These are phyloP conservation scores for Mytilinidion resinicola DNA, from an alignment of 495 filamentous ascomycete species.

Conservation along the genomic window DNA sequence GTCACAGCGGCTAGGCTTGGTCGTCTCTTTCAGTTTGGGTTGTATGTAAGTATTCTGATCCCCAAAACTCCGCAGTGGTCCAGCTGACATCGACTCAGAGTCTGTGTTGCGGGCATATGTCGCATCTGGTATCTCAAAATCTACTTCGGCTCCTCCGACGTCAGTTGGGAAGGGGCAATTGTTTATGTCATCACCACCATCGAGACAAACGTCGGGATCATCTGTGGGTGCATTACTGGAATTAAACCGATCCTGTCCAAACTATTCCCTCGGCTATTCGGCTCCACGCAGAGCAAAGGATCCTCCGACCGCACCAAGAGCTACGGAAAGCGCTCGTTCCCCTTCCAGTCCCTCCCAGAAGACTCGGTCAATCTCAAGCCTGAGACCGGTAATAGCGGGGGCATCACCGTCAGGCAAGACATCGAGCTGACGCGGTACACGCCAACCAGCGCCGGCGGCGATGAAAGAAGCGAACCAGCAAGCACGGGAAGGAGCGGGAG, in stretches of 20 bases:
- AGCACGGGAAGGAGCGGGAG: not conserved
- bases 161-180: not conserved
- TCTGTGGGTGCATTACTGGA: not conserved
- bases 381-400: not conserved
- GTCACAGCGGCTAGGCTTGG: not conserved
- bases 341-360: not conserved
- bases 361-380: not conserved
- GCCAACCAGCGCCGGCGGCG: not conserved
- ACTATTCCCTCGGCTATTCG: not conserved
- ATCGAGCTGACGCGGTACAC: not conserved
- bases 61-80: not conserved
- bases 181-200: not conserved
- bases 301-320: not conserved
- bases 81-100: not conserved
- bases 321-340: not conserved
- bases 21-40: not conserved
- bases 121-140: constrained; percentile 1
- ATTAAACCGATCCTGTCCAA: not conserved
- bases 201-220: constrained; percentile 1
- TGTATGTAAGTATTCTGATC: not conserved
- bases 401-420: not conserved
- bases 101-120: not conserved
- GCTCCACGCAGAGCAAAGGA: not conserved
- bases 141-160: constrained; percentile 4
- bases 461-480: not conserved